Conservation (phyloP, 345 rosid genomes). For the Ceriops decandra region DNA sequence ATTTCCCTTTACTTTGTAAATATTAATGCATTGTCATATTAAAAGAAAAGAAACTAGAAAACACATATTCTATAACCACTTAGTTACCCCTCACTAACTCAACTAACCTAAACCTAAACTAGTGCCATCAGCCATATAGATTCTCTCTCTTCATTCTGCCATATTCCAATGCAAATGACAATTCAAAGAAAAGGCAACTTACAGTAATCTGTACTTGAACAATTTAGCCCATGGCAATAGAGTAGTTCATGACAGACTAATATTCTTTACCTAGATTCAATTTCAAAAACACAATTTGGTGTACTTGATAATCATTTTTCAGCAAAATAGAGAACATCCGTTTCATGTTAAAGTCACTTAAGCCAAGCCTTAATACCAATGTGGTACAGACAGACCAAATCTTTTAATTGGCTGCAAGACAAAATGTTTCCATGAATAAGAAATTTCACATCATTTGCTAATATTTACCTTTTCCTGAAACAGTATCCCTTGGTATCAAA, state of each 20-base stretch:
- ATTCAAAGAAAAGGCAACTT: neutral
- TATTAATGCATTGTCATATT: neutral
- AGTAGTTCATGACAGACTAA: neutral
- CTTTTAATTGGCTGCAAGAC: no score
- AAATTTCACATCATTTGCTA: neutral
- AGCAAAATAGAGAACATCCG: neutral
- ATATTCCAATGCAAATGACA: neutral
- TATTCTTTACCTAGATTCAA: neutral
- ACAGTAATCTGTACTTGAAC: neutral
- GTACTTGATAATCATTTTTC: neutral
- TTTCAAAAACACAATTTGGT: neutral
- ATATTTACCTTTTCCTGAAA: slow-evolving; percentile 22
- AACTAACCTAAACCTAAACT: no score
- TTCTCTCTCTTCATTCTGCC: no score
- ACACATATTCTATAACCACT: no score
- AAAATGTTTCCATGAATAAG: neutral
- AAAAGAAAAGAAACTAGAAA: neutral
- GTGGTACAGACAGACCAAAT: no score
- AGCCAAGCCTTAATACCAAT: no score
- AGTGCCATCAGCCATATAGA: no score
- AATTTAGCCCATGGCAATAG: neutral
- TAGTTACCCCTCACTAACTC: no score
- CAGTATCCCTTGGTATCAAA: slow-evolving; percentile 88
- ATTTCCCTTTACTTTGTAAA: neutral
- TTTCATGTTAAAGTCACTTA: no score